Conservation (phyloP, 805 yeast genomes). For the Yarrowia sp. region DNA sequence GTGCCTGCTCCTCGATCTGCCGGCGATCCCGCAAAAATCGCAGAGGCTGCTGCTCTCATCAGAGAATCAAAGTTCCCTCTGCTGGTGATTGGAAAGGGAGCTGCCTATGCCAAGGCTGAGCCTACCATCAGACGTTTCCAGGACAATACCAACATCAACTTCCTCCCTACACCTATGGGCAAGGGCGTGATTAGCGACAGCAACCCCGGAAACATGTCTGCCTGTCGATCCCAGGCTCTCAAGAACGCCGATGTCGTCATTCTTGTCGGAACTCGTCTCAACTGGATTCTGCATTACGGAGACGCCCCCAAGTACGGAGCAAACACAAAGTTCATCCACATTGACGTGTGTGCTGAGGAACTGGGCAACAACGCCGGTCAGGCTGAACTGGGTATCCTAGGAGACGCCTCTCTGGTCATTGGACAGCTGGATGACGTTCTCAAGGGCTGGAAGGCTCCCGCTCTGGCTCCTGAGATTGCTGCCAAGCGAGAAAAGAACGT, state of each 20-base stretch:
- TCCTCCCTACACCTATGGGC: constrained; percentile 81
- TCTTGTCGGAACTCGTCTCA: constrained; percentile 69
- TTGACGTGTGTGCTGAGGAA: constrained; percentile 62
- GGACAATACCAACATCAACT: constrained; percentile 56
- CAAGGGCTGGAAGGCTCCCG: constrained; percentile 51
- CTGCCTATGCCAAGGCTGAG: constrained; percentile 58
- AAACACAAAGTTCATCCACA: constrained; percentile 61
- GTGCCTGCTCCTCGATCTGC: constrained; percentile 50
- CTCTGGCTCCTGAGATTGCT: constrained; percentile 46
- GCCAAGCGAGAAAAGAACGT: constrained; percentile 48
- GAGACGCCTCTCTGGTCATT: constrained; percentile 59
- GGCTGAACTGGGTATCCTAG: constrained; percentile 57
- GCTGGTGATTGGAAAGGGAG: constrained; percentile 71
- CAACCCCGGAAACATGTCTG: constrained; percentile 45
- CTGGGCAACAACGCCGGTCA: constrained; percentile 57
- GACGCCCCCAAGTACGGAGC: constrained; percentile 59
- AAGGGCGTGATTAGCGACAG: constrained; percentile 70
- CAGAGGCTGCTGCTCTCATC: constrained; percentile 51
- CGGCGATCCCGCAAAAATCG: constrained; percentile 52
- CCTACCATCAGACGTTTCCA: constrained; percentile 54
- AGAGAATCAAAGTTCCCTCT: constrained; percentile 57
- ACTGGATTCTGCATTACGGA: constrained; percentile 78
- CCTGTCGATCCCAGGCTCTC: constrained; percentile 69
- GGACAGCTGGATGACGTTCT: constrained; percentile 50
- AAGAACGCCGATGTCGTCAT: constrained; percentile 64